phyloP scores from a whole-genome alignment of 2,329 filamentous ascomycete species.

The Colletotrichum sp. region DNA sequence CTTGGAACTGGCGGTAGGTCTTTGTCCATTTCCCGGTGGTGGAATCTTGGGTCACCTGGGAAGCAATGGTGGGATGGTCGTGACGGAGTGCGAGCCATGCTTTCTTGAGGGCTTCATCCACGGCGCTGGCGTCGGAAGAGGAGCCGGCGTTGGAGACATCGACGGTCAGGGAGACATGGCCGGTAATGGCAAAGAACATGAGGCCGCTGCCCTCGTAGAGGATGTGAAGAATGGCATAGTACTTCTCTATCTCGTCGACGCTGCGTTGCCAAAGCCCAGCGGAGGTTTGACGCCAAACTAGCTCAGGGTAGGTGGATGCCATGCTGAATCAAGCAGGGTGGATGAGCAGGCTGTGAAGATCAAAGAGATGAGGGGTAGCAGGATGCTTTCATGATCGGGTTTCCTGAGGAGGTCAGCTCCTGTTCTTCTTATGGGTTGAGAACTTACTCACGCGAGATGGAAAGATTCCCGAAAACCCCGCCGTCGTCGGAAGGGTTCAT shows the following conservation, averaged over 20 bases:
- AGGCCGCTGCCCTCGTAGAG: constrained; percentile 40
- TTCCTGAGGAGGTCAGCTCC: background rate
- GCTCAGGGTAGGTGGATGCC: background rate
- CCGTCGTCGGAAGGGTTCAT: background rate
- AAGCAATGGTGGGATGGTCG: constrained; percentile 37
- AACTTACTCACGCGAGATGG: background rate
- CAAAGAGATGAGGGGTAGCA: background rate
- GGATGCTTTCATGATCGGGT: background rate
- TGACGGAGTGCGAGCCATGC: constrained; percentile 39
- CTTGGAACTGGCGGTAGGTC: constrained; percentile 25
- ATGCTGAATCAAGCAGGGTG: background rate
- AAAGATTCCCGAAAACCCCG: background rate
- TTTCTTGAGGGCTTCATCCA: constrained; percentile 34
- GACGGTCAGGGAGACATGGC: constrained; percentile 35
- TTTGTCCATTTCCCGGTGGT: constrained; percentile 30
- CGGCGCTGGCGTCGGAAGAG: background rate
- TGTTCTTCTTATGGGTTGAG: background rate
- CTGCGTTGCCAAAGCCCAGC: constrained; percentile 36
- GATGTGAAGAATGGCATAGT: constrained; percentile 41
- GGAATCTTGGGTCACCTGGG: constrained; percentile 26
- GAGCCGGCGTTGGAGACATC: background rate
- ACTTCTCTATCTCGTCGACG: constrained; percentile 46
- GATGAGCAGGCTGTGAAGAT: background rate
- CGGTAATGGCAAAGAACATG: constrained; percentile 47
- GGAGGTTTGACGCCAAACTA: constrained; percentile 28